phyloP scores from a whole-genome alignment of 2,329 filamentous ascomycete species.

The Diaporthe humulicola region DNA sequence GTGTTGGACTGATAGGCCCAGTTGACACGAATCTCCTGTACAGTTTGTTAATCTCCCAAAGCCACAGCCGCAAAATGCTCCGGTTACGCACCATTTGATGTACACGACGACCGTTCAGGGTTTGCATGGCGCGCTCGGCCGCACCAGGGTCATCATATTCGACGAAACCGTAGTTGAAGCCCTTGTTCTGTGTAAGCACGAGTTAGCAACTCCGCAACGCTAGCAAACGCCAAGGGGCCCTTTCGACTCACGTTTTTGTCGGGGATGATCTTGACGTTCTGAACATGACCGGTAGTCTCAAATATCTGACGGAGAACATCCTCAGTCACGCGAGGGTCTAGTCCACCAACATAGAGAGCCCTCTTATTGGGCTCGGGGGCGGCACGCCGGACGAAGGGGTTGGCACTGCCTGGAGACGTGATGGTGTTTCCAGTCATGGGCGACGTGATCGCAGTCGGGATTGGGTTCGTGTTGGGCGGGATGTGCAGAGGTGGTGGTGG shows the following conservation, averaged over 20 bases:
- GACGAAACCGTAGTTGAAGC: constrained; percentile 98
- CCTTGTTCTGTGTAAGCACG: constrained; percentile 79
- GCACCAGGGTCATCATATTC: constrained; percentile 98
- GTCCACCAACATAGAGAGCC: constrained; percentile 93
- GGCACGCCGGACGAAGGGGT: constrained; percentile 86
- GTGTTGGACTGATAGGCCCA: constrained; percentile 99
- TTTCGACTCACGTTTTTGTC: constrained; percentile 91
- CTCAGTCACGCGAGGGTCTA: constrained; percentile 95
- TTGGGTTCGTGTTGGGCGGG: constrained; percentile 95
- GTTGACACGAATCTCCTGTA: constrained; percentile 96
- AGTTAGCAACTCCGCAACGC: constrained; percentile 39
- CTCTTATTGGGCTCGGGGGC: constrained; percentile 99
- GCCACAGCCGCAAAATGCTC: not conserved
- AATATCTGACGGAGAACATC: constrained; percentile 98
- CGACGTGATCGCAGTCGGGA: constrained; percentile 92
- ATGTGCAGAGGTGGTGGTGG: constrained; percentile 93
- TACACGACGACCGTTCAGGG: constrained; percentile 93
- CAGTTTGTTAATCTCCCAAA: constrained; percentile 22
- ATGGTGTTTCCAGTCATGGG: constrained; percentile 81
- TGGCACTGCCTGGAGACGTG: constrained; percentile 87
- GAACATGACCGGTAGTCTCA: constrained; percentile 97
- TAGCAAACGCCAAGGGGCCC: not conserved
- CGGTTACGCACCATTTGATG: constrained; percentile 84
- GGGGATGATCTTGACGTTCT: constrained; percentile 99
- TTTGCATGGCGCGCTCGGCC: constrained; percentile 97